These are phyloP conservation scores for Pyrus communis DNA, from an alignment of 306 rosid species.

Conservation along the genomic window DNA sequence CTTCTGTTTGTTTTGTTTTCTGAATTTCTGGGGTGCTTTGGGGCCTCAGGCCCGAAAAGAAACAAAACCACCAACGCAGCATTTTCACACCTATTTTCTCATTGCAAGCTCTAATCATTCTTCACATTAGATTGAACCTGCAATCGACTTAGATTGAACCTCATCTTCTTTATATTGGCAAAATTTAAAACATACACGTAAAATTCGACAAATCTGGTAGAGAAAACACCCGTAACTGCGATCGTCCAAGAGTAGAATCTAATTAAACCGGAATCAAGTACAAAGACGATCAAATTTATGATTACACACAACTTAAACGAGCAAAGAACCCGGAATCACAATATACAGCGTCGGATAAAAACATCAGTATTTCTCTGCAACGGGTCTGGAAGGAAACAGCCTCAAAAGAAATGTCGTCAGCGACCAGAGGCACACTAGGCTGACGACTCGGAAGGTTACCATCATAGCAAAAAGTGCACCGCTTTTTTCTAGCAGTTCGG, in stretches of 20 bases:
- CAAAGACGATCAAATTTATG: background rate
- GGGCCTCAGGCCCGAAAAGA: no score
- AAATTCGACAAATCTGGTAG: no score
- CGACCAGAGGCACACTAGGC: slow-evolving; percentile 78
- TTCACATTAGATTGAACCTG: no score
- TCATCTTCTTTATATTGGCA: no score
- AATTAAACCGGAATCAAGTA: background rate
- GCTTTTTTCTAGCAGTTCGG: slow-evolving; percentile 48
- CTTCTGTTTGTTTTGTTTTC: no score
- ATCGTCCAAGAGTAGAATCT: background rate
- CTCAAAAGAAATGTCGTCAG: slow-evolving; percentile 76
- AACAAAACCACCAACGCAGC: no score
- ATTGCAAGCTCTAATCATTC: no score
- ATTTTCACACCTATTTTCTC: no score
- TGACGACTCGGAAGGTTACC: slow-evolving; percentile 48
- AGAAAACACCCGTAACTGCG: background rate
- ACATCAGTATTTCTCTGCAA: slow-evolving; percentile 72
- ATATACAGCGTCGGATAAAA: background rate
- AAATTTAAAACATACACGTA: no score
- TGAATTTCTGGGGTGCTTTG: no score
- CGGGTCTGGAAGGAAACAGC: slow-evolving; percentile 90
- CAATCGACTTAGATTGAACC: no score
- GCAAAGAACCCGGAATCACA: background rate
- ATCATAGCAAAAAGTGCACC: slow-evolving; percentile 63
- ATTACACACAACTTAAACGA: background rate